Evolutionary conservation across 2,329 filamentous ascomycete genomes (phyloP), one percentile per base, ranked within the genome.

Genomic region (Aspergillus proliferans): DNA sequence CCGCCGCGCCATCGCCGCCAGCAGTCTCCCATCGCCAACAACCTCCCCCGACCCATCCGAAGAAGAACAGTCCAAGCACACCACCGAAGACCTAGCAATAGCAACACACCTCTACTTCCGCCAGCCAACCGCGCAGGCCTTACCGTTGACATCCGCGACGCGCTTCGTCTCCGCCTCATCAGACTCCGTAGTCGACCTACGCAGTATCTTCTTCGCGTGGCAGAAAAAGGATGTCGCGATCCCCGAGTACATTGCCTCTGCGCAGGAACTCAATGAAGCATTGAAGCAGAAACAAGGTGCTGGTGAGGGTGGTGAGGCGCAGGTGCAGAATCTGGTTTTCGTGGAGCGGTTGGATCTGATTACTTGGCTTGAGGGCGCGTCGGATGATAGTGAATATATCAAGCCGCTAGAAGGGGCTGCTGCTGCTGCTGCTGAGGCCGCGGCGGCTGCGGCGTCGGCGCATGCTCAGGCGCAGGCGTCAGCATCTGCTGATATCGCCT

Each of bases 171-270:
- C 88, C n/a, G 80, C 82, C 50, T 81, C 83, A 43, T 71, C 71
- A 60, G 78, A 81, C 43, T 76, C 78, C 48, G 79, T 86, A 4
- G 84, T 95, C 61, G 88, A 96, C 66, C 77, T 98, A 58, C 89
- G 93, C 65, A 93, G 87, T 67, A 92, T 96, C 71, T 96, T 92
- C 76, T 95, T 97, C 66, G 90, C 90, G 48, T 98, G 90, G 89
- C 78, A 88, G 62, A 94, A 96, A 72, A 89, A 90, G 69, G 92
- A 97, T 73, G 83, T 86, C 48, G 83, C 86, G 47, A 90, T 95
- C 57, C 87, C 88, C 9, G 89, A 95, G 60, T 97, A 97, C 78
- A 93, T 96, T 70, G 82, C 86, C 22, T 85, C 86, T 0, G 87
- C 88, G 12, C 84, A 87, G 60, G 79, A 84, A 58, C 78, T 97